Evolutionary conservation across 2,329 filamentous ascomycete genomes (phyloP).

Genomic region (Diaporthe capsici): DNA sequence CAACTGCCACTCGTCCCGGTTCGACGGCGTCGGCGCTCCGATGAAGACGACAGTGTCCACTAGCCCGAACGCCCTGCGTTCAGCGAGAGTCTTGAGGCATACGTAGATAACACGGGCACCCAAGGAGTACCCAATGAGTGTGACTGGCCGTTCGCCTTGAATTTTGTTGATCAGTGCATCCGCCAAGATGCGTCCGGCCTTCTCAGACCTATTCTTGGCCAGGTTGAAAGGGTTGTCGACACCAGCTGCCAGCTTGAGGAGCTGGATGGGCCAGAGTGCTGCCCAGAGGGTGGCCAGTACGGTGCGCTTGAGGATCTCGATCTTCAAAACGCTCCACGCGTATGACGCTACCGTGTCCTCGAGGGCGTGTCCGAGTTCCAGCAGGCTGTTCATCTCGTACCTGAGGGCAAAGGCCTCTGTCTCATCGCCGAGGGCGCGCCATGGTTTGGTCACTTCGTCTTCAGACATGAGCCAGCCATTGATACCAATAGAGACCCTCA

Average conservation of each 20-base stretch:
- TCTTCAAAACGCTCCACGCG: constrained; percentile 81
- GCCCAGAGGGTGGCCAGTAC: constrained; percentile 77
- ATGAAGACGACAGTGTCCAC: constrained; percentile 88
- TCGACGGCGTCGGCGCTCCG: constrained; percentile 83
- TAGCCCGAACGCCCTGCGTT: constrained; percentile 84
- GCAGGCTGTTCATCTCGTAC: constrained; percentile 84
- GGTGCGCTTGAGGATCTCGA: constrained; percentile 81
- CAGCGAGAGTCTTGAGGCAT: constrained; percentile 82
- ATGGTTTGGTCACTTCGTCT: constrained; percentile 83
- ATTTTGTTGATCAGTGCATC: constrained; percentile 86
- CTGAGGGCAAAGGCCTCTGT: constrained; percentile 87
- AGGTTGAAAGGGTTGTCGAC: constrained; percentile 88
- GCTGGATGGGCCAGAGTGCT: constrained; percentile 77
- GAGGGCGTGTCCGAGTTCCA: constrained; percentile 82
- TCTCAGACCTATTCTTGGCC: constrained; percentile 82
- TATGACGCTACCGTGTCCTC: constrained; percentile 79
- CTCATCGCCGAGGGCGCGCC: constrained; percentile 79
- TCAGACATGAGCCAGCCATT: constrained; percentile 87
- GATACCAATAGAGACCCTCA: constrained; percentile 87
- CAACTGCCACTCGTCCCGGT: constrained; percentile 79
- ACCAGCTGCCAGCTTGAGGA: constrained; percentile 76
- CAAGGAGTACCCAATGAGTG: constrained; percentile 84
- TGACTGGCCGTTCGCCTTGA: constrained; percentile 86
- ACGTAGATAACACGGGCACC: constrained; percentile 87
- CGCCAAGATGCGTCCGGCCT: constrained; percentile 83